Evolutionary conservation across 2,329 filamentous ascomycete genomes (phyloP).

Genomic region (Paraphaeosphaeria sporulosa): DNA sequence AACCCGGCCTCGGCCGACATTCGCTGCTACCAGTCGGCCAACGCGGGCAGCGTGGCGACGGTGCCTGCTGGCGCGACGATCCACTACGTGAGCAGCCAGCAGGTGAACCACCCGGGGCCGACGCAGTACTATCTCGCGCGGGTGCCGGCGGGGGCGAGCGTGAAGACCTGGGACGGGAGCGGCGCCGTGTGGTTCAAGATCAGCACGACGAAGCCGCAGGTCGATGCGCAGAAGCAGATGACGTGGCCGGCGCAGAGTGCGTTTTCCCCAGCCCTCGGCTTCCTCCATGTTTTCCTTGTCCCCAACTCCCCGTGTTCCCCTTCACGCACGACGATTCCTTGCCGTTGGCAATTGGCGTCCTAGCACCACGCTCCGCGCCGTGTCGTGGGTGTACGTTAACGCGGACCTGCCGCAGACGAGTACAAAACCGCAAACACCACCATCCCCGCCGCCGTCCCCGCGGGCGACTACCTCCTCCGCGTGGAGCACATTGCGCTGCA

Average conservation of each 20-base stretch:
- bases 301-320: too few species aligned
- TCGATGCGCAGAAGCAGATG: slow-evolving; percentile 38
- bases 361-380: too few species aligned
- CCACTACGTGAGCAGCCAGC: slow-evolving; percentile 40
- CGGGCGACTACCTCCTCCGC: slow-evolving; percentile 50
- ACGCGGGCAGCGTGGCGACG: slow-evolving; percentile 28
- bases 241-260: slow-evolving; percentile 41
- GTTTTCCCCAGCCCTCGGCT: neutral
- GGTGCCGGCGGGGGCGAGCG: slow-evolving; percentile 30
- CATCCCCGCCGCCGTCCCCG: slow-evolving; percentile 45
- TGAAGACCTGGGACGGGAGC: slow-evolving; percentile 36
- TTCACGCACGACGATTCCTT: too few species aligned
- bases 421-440: slow-evolving; percentile 44
- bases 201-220: slow-evolving; percentile 33
- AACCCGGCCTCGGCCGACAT: slow-evolving; percentile 38
- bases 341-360: too few species aligned
- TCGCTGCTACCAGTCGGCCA: slow-evolving; percentile 34
- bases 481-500: slow-evolving; percentile 51
- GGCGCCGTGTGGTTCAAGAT: slow-evolving; percentile 42
- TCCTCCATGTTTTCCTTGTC: too few species aligned
- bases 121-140: slow-evolving; percentile 42
- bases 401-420: slow-evolving; percentile 26
- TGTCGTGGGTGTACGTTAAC: too few species aligned
- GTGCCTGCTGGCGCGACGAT: slow-evolving; percentile 37
- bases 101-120: slow-evolving; percentile 41